Percentiles rank a stretch among this genome's conserved stretches.
Evolutionary conservation across 2,329 filamentous ascomycete species (phyloP).

Genomic region (Alternaria angustiovoidea): DNA sequence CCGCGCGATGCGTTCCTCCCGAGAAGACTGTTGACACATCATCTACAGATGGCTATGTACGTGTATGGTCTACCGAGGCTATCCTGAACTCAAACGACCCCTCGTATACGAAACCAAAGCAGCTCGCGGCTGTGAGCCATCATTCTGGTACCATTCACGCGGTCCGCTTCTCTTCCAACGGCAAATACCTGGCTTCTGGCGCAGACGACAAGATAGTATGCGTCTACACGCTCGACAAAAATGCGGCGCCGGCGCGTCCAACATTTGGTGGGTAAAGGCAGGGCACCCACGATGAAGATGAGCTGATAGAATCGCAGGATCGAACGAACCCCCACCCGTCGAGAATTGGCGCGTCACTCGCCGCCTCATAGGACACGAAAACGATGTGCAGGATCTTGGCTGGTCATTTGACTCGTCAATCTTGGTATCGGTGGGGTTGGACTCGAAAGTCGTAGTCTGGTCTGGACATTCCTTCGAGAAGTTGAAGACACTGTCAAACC

Average conservation of each 20-base stretch:
- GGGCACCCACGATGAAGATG: conserved; percentile 8
- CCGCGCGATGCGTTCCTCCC: conserved; percentile 27
- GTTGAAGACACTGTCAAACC: conserved; percentile 88
- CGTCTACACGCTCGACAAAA: conserved; percentile 89
- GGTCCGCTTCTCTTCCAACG: conserved; percentile 94
- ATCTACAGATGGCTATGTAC: conserved; percentile 83
- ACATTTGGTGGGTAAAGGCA: conserved; percentile 72
- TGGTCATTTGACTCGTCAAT: conserved; percentile 98
- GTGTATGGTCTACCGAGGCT: conserved; percentile 96
- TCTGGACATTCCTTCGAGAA: conserved; percentile 98
- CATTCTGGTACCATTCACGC: conserved; percentile 97
- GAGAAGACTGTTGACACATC: conserved; percentile 25
- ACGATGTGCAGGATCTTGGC: conserved; percentile 96
- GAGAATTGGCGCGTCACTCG: conserved; percentile 98
- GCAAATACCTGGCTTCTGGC: conserved; percentile 93
- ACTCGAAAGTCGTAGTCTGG: conserved; percentile 98
- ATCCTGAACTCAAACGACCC: conserved; percentile 81
- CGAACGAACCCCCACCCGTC: conserved; percentile 88
- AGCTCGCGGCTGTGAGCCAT: conserved; percentile 97
- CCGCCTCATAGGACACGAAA: conserved; percentile 94
- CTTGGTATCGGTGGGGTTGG: conserved; percentile 91
- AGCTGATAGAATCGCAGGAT: conserved; percentile 59
- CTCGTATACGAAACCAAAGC: conserved; percentile 79
- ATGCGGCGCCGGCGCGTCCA: conserved; percentile 76
- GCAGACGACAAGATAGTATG: conserved; percentile 99